Percentiles rank a stretch among this genome's conserved stretches.
Evolutionary conservation across 1,284 basidiomycete genomes (phyloP).

Genomic region (Flammula alnicola): DNA sequence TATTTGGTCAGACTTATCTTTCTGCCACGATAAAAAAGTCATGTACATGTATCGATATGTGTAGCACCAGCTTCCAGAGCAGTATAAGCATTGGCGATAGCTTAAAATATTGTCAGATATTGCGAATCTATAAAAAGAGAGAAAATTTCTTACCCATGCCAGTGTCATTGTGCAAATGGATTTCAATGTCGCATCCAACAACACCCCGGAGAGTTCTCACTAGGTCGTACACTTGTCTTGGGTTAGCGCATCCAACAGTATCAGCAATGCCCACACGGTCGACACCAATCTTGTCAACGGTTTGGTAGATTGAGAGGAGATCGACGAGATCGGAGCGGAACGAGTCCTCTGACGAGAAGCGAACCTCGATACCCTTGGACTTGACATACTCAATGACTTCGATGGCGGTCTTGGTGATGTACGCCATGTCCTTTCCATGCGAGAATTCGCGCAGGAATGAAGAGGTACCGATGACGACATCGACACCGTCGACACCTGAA

Average conservation of each 20-base stretch:
- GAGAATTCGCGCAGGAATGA: constrained; percentile 99
- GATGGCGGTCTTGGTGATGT: constrained; percentile 99
- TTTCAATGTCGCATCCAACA: constrained; percentile 96
- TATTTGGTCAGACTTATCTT: constrained; percentile 7
- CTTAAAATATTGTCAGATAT: constrained; percentile 44
- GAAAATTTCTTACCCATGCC: constrained; percentile 71
- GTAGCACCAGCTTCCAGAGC: constrained; percentile 99
- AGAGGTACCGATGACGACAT: constrained; percentile 99
- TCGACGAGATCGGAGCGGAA: constrained; percentile 99
- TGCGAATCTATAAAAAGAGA: neutral
- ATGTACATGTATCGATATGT: constrained; percentile 94
- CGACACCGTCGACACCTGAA: constrained; percentile 95
- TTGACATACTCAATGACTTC: constrained; percentile 99
- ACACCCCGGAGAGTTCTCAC: constrained; percentile 96
- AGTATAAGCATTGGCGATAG: constrained; percentile 98
- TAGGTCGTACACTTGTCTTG: constrained; percentile 98
- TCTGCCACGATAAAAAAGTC: constrained; percentile 1
- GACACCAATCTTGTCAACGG: constrained; percentile 99
- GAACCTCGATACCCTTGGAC: constrained; percentile 99
- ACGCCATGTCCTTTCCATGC: constrained; percentile 99
- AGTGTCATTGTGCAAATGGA: constrained; percentile 99
- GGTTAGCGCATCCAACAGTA: constrained; percentile 99
- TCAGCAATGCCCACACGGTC: constrained; percentile 99
- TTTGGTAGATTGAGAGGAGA: constrained; percentile 98
- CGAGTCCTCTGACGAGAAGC: constrained; percentile 99